Percentiles rank a stretch among this genome's conserved stretches.
phyloP scores from a whole-genome alignment of 208 protist genomes.

The Trichomonas tenax region DNA sequence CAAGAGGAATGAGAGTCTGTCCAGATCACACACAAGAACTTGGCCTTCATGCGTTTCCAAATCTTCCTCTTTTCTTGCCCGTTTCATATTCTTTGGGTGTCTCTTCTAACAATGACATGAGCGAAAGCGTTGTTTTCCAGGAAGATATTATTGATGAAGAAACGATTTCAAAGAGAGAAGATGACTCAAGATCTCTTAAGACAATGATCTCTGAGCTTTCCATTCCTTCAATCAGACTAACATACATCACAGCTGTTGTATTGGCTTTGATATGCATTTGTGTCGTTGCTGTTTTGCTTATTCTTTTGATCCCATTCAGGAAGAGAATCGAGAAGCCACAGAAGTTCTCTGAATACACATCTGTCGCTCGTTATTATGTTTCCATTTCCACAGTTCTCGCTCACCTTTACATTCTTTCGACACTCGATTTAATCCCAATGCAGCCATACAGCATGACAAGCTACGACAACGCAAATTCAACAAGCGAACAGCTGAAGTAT shows the following conservation, averaged over 20 bases:
- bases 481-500: background rate
- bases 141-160: background rate
- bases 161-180: background rate
- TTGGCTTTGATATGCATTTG: background rate
- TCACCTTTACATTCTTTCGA: background rate
- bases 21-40: background rate
- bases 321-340: background rate
- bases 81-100: background rate
- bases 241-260: background rate
- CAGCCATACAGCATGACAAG: background rate
- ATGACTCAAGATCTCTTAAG: background rate
- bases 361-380: background rate
- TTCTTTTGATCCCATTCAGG: background rate
- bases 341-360: background rate
- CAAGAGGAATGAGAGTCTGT: background rate
- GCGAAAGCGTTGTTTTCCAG: background rate
- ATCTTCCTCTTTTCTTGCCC: background rate
- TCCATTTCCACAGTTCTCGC: background rate
- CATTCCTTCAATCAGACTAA: background rate
- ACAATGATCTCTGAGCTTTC: background rate
- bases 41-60: background rate
- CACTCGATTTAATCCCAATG: background rate
- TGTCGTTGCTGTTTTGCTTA: background rate
- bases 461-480: background rate
- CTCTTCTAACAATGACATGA: background rate